These are phyloP conservation scores for Plasmodium vinckei DNA, from an alignment of 169 alveolate species.

Conservation along the genomic window DNA sequence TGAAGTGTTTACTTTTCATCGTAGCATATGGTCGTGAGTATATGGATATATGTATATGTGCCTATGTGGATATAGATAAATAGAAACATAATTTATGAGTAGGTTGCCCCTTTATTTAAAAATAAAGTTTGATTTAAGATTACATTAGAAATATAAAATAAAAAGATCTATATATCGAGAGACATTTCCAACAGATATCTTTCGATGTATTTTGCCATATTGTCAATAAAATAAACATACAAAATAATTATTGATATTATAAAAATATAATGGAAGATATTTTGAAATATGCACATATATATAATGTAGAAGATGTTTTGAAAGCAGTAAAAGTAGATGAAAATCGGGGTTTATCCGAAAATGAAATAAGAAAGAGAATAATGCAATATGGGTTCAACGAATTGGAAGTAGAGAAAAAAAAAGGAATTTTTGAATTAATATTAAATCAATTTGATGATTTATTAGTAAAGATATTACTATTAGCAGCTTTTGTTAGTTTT, in stretches of 20 bases:
- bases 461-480: conserved; percentile 94
- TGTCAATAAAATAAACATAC: neutral
- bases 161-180: no score
- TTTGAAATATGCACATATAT: conserved; percentile 76
- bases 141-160: no score
- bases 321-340: conserved; percentile 76
- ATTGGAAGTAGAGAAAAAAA: conserved; percentile 91
- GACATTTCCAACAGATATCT: no score
- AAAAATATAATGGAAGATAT: conserved; percentile 16
- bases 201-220: no score
- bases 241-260: no score
- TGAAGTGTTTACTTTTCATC: no score
- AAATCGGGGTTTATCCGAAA: conserved; percentile 89
- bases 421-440: conserved; percentile 92
- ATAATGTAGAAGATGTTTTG: conserved; percentile 78
- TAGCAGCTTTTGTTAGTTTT: conserved; percentile 97
- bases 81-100: no score
- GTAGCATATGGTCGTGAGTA: neutral
- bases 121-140: no score
- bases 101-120: no score
- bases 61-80: neutral
- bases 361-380: conserved; percentile 89
- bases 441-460: conserved; percentile 96
- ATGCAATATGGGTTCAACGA: conserved; percentile 90
- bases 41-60: conserved; percentile 3